phyloP scores from a whole-genome alignment of 371 early-diverging fungal species.

The Mucor indicus region DNA sequence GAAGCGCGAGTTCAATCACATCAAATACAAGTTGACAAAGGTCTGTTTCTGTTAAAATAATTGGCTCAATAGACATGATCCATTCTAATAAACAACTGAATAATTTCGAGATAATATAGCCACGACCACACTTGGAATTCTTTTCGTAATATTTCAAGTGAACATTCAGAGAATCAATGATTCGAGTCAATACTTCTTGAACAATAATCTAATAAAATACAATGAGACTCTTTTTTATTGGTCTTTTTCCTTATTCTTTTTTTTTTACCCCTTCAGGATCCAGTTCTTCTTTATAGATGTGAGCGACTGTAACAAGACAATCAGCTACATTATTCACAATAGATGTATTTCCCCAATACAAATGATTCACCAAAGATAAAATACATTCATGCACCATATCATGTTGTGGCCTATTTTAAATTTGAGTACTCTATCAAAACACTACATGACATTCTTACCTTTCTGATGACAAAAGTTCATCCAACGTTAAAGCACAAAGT shows the following conservation, averaged over 20 bases:
- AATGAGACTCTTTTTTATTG: background rate
- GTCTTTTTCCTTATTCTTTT: background rate
- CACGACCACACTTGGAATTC: conserved; percentile 40
- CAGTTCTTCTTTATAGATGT: conserved; percentile 50
- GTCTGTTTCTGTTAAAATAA: conserved; percentile 60
- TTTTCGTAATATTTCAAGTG: conserved; percentile 60
- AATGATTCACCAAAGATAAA: conserved; percentile 59
- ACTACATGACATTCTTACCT: conserved; percentile 14
- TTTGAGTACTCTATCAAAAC: background rate
- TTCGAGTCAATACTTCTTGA: conserved; percentile 61
- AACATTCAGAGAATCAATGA: conserved; percentile 68
- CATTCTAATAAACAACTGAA: conserved; percentile 74
- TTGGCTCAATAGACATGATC: conserved; percentile 69
- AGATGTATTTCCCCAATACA: conserved; percentile 61
- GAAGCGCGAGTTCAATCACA: conserved; percentile 62
- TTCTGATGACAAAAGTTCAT: conserved; percentile 46
- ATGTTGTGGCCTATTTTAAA: conserved; percentile 31
- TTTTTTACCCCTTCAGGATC: conserved; percentile 59
- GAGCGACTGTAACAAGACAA: conserved; percentile 65
- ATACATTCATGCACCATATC: conserved; percentile 60
- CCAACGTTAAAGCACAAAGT: conserved; percentile 46
- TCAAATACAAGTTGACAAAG: conserved; percentile 71
- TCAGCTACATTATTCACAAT: conserved; percentile 67
- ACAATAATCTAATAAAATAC: conserved; percentile 41
- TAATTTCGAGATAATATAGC: conserved; percentile 60